Percentiles rank a stretch among this genome's conserved stretches.
Evolutionary conservation across 1,139 yeast genomes (phyloP).

Genomic region (Debaryomycetaceae sp.): DNA sequence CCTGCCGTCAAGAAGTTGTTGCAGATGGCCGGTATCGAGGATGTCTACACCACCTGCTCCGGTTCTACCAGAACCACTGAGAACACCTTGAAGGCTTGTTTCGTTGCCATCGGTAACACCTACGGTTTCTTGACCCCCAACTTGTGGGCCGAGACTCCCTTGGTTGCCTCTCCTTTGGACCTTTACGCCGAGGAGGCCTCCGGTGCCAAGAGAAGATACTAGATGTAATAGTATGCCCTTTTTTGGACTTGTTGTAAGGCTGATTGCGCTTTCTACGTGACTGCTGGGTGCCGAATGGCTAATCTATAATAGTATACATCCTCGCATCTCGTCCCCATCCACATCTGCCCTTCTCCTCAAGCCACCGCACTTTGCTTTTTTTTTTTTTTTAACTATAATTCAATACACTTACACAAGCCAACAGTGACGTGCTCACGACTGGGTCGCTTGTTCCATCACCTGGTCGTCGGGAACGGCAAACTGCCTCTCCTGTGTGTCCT

Average conservation of each 20-base stretch:
- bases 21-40: slow-evolving; percentile 99
- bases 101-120: slow-evolving; percentile 99
- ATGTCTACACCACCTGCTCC: slow-evolving; percentile 96
- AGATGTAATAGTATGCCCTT: slow-evolving; percentile 14
- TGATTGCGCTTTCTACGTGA: too few relatives aligned
- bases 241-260: background rate
- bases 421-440: slow-evolving; percentile 16
- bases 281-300: too few relatives aligned
- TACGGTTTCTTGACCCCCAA: slow-evolving; percentile 99
- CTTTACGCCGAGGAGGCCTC: slow-evolving; percentile 83
- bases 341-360: too few relatives aligned
- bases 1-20: slow-evolving; percentile 99
- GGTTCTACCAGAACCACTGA: slow-evolving; percentile 99
- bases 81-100: slow-evolving; percentile 99
- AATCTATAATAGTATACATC: slow-evolving; percentile 5
- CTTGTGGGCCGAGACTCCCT: slow-evolving; percentile 89
- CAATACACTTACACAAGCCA: slow-evolving; percentile 1
- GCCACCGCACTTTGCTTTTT: slow-evolving; percentile 9
- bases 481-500: slow-evolving; percentile 50
- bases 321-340: too few relatives aligned
- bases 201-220: slow-evolving; percentile 71
- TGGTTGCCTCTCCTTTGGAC: slow-evolving; percentile 91
- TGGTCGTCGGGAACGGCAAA: slow-evolving; percentile 80
- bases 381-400: slow-evolving; percentile 14
- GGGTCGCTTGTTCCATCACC: slow-evolving; percentile 67